A percentile compares a stretch with the other conserved stretches of the same genome.
Evolutionary conservation across 257 asterid species (phyloP).

Genomic region (Paulownia fortunei): DNA sequence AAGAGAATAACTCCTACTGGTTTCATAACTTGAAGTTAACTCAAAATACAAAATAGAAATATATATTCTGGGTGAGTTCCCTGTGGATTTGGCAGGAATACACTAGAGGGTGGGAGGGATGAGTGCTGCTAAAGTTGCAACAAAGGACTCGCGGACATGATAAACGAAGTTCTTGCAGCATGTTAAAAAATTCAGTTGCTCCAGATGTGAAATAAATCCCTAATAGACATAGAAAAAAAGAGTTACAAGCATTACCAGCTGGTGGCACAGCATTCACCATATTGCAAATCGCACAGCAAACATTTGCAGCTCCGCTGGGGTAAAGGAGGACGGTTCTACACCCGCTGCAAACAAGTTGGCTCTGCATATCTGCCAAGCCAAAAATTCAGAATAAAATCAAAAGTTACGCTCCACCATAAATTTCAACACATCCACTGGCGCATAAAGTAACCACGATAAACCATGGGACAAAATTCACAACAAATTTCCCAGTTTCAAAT

Average conservation of each 20-base stretch:
- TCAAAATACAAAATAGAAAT: neutral
- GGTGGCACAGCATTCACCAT: slow-evolving; percentile 72
- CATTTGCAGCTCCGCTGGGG: slow-evolving; percentile 89
- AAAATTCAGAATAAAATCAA: neutral
- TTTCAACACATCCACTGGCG: neutral
- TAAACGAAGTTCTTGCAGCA: neutral
- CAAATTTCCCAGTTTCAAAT: neutral
- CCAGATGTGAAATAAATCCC: neutral
- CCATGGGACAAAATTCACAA: neutral
- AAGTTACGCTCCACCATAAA: neutral
- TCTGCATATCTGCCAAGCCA: slow-evolving; percentile 68
- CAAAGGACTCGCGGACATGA: neutral
- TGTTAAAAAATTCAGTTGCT: neutral
- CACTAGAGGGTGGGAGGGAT: neutral
- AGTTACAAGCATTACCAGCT: slow-evolving; percentile 55
- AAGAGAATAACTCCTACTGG: neutral
- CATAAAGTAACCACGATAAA: neutral
- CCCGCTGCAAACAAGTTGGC: slow-evolving; percentile 82
- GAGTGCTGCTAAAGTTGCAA: neutral
- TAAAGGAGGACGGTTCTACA: slow-evolving; percentile 83
- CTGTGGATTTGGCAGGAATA: neutral
- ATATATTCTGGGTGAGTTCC: neutral
- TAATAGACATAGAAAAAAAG: slow-evolving; percentile 2
- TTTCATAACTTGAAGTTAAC: neutral
- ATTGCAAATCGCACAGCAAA: slow-evolving; percentile 87